Base-by-base conservation (phyloP, 495 filamentous ascomycete genomes). In the Tuber brumale region DNA sequence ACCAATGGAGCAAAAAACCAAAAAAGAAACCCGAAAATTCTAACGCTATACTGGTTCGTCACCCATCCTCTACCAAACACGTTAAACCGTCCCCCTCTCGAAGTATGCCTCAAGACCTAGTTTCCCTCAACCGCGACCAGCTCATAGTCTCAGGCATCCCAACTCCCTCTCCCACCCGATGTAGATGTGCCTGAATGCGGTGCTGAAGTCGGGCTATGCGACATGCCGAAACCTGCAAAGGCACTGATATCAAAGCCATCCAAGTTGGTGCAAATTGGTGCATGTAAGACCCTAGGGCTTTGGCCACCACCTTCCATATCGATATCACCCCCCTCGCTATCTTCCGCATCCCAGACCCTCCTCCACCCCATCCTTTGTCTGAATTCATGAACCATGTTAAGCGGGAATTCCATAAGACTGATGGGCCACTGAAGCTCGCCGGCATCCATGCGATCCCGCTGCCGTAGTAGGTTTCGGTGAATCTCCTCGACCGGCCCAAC, bases 401-500 rank as follows among this genome's bases (percentile, higher is more conserved):
- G 85, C n/a, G 89, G 89, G 76, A 88, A 91, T 73, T 89, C 86
- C 88, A 91, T 90, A 46, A 91, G 83, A 35, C 83, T 78, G 66
- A 90, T 83, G 66, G 89, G 86, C 41, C 86, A 87, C 79, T 87
- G 85, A 70, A 85, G 80, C 43, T 85, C 85, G 18, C 85, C 84
- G 35, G 86, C 84, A 44, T 85, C 83, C 66, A 81, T 84, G 51
- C 85, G 85, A 16, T 85, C 85, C 84, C 83, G 76, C 85, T 86
- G 81, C 87, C 84, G 72, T 70, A 87, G 83, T 31, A 92, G 86
- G 31, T 87, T 90, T 69, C 88, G 88, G 74, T 92, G 90, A 70
- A 94, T 94, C 81, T 94, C 90, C 82, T 94, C 92, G 45, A 94
- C 91, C 3, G 92, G 91, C 3, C 88, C 87, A 70, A 94, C 86